A percentile compares a stretch with the other conserved stretches of the same genome.
Evolutionary conservation across 179 eudicot genomes (phyloP).

Genomic region (Gypsophila paniculata): DNA sequence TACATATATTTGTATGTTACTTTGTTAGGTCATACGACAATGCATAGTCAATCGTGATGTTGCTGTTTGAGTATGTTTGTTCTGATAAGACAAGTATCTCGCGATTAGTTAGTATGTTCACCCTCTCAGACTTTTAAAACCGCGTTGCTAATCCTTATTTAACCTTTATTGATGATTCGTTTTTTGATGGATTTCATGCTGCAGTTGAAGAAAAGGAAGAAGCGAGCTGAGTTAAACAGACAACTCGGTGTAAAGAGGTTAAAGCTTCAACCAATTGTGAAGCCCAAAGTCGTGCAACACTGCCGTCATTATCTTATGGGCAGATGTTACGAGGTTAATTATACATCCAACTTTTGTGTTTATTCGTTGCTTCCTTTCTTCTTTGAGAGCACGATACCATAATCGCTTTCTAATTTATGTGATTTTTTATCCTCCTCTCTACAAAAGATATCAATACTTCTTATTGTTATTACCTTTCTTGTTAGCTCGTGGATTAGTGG

Average conservation of each 20-base stretch:
- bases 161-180: neutral
- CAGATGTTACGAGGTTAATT: slow-evolving; percentile 80
- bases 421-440: neutral
- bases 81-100: neutral
- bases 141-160: neutral
- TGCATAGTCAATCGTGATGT: neutral
- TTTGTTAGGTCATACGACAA: neutral
- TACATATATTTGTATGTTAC: neutral
- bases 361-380: neutral
- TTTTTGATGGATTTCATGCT: slow-evolving; percentile 16
- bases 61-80: neutral
- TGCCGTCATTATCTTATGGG: slow-evolving; percentile 86
- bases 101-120: neutral
- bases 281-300: slow-evolving; percentile 46
- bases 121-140: neutral
- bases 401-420: neutral
- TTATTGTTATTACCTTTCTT: neutral
- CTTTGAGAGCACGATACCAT: neutral
- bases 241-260: slow-evolving; percentile 71
- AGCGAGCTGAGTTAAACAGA: slow-evolving; percentile 71
- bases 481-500: neutral
- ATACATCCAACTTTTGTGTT: slow-evolving; percentile 11
- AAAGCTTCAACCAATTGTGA: slow-evolving; percentile 60
- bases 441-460: neutral
- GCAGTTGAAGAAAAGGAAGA: slow-evolving; percentile 64